Conservation (phyloP, 2,329 filamentous ascomycete species). For the Xylariaceae sp. region DNA sequence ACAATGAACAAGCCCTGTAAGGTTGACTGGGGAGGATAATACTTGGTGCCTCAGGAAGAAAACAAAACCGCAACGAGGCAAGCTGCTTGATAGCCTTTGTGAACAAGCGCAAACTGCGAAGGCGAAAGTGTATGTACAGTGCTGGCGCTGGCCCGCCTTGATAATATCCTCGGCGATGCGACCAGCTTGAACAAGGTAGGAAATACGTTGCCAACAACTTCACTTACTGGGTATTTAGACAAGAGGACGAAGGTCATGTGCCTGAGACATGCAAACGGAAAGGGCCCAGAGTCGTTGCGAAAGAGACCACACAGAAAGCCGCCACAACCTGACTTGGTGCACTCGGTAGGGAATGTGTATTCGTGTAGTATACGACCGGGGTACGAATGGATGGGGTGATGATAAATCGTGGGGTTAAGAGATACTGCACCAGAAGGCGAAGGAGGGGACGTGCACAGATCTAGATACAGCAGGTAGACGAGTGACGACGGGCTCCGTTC, state of each 20-base stretch:
- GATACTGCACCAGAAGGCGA: background rate
- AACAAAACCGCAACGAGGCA: background rate
- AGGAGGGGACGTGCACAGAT: background rate
- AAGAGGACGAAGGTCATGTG: no score
- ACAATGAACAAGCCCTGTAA: background rate
- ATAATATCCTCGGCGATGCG: background rate
- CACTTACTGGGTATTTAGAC: no score
- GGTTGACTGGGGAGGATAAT: background rate
- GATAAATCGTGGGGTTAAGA: slow-evolving; percentile 31
- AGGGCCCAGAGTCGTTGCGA: background rate
- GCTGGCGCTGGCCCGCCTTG: no score
- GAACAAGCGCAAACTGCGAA: background rate
- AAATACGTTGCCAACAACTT: no score
- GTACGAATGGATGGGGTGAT: slow-evolving; percentile 15
- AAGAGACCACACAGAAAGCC: background rate
- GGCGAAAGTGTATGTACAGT: background rate
- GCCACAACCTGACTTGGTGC: background rate
- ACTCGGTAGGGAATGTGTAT: slow-evolving; percentile 2
- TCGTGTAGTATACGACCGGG: slow-evolving; percentile 1
- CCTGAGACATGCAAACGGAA: no score
- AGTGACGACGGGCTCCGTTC: background rate
- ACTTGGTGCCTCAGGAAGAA: no score
- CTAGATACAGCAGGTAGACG: background rate
- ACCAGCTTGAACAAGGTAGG: background rate
- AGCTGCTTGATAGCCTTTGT: background rate